Evolutionary conservation across 2,329 filamentous ascomycete genomes (phyloP), one percentile per base, ranked within the genome.

Genomic region (Apiospora marii): DNA sequence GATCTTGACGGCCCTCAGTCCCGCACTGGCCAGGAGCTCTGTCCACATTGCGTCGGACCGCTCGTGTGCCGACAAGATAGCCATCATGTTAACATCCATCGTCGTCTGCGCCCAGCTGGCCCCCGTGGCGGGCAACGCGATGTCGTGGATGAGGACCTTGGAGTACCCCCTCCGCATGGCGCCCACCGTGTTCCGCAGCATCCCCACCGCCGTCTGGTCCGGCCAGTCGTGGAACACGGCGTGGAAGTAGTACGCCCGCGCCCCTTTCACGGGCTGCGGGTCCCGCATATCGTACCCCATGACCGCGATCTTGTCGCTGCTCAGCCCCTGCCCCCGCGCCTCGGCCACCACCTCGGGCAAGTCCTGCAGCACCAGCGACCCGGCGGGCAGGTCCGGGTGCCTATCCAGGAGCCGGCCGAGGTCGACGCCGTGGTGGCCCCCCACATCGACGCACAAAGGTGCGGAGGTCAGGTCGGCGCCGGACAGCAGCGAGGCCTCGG

Each of bases 131-230:
- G 69, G 71, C 5, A 72, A 30, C 1, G 49, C 58, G 13, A 68
- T 34, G 4, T 72, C 71, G 14, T 51, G 61, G 49, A 87, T 80
- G 22, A 87, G 74, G 5, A 87, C 51, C 69, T 84, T 82, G 12
- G 82, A 84, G 73, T 84, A 81, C 68, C 82, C 78, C 69, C 72
- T 76, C 51, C 91, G 91, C 84, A 90, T 90, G 2, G 83, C 87
- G 75, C 91, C 89, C 27, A 90, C 85, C 0, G 72, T 69, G 27
- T 83, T 76, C 37, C 73, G 72, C 16, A 85, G 72, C 41, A 85
- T 84, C 24, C 73, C 51, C 3, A 73, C 30, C 0, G 79, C 79
- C 24, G 79, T 74, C 75, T 75, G 14, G 69, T 85, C 81, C 0
- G 80, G 77, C 82, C 81, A 85, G 72, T 85, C 82, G 51, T 85